Evolutionary conservation across 768 basidiomycete genomes (phyloP).

Genomic region (Clitopilus hobsonii): DNA sequence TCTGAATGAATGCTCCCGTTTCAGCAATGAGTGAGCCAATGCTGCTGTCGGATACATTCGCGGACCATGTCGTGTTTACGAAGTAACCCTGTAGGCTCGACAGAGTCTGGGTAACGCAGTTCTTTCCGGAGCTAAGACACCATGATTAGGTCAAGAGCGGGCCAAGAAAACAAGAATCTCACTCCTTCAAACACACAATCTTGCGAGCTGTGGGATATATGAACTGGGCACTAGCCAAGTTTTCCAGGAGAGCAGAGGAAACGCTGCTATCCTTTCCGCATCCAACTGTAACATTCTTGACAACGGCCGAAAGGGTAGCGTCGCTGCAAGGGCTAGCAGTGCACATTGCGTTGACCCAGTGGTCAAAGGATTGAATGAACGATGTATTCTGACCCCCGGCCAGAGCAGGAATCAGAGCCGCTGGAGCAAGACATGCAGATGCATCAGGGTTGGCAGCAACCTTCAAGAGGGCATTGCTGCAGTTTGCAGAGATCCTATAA

Average conservation of each 20-base stretch:
- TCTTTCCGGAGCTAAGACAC: slow-evolving; percentile 2
- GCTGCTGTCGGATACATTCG: slow-evolving; percentile 7
- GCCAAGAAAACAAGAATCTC: background rate
- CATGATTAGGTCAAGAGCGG: background rate
- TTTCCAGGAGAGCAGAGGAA: slow-evolving; percentile 8
- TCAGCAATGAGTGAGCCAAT: slow-evolving; percentile 6
- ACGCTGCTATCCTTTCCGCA: slow-evolving; percentile 7
- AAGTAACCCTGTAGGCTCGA: slow-evolving; percentile 2
- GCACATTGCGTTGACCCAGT: slow-evolving; percentile 6
- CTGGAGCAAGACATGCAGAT: slow-evolving; percentile 6
- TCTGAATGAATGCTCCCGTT: slow-evolving; percentile 4
- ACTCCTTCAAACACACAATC: slow-evolving; percentile 8
- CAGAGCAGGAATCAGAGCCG: slow-evolving; percentile 2
- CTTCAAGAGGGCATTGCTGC: slow-evolving; percentile 5
- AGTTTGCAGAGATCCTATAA: slow-evolving; percentile 5
- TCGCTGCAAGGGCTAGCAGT: slow-evolving; percentile 6
- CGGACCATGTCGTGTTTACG: background rate
- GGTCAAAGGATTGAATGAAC: slow-evolving; percentile 2
- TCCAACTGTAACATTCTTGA: slow-evolving; percentile 5
- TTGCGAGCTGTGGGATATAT: slow-evolving; percentile 7
- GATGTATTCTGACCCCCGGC: slow-evolving; percentile 2
- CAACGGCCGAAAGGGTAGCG: slow-evolving; percentile 6
- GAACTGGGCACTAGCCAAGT: slow-evolving; percentile 5
- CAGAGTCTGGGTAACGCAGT: slow-evolving; percentile 6
- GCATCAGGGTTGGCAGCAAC: slow-evolving; percentile 9